Percentiles rank a stretch among this genome's conserved stretches.
These are phyloP conservation scores for Apiospora arundinis DNA, from an alignment of 2,329 filamentous ascomycete genomes.

Conservation along the genomic window DNA sequence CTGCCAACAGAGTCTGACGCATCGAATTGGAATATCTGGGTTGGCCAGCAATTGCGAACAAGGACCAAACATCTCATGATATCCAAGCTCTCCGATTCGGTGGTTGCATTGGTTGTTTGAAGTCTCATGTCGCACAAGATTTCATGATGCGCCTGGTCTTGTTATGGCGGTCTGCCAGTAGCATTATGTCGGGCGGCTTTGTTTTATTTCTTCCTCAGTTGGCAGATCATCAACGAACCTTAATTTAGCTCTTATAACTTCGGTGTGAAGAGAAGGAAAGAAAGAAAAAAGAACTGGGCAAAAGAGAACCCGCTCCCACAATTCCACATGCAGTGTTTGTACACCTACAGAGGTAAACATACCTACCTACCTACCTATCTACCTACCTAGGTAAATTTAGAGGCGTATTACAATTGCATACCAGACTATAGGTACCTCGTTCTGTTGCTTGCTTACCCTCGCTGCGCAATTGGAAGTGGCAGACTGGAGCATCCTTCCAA, in stretches of 20 bases:
- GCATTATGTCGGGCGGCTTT: not conserved
- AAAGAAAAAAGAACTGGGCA: not conserved
- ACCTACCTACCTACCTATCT: no score
- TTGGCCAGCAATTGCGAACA: not conserved
- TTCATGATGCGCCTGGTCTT: conserved; percentile 5
- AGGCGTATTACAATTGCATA: not conserved
- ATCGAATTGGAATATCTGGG: conserved; percentile 6
- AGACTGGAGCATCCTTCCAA: not conserved
- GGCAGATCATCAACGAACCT: conserved; percentile 6
- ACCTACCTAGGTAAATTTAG: not conserved
- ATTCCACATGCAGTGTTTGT: not conserved
- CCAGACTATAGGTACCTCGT: not conserved
- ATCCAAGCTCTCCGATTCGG: conserved; percentile 8
- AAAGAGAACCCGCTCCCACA: not conserved
- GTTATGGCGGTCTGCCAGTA: conserved; percentile 14
- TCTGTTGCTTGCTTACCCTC: no score
- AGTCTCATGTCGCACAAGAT: conserved; percentile 14
- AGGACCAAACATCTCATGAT: not conserved
- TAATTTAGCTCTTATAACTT: conserved; percentile 12
- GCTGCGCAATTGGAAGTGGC: not conserved
- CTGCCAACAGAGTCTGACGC: conserved; percentile 16
- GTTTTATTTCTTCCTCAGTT: conserved; percentile 3
- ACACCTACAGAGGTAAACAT: no score
- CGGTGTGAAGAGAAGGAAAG: not conserved
- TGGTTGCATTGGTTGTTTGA: not conserved